phyloP scores from a whole-genome alignment of 108 stramenopile genomes.

The Chaetoceros tenuissimus region DNA sequence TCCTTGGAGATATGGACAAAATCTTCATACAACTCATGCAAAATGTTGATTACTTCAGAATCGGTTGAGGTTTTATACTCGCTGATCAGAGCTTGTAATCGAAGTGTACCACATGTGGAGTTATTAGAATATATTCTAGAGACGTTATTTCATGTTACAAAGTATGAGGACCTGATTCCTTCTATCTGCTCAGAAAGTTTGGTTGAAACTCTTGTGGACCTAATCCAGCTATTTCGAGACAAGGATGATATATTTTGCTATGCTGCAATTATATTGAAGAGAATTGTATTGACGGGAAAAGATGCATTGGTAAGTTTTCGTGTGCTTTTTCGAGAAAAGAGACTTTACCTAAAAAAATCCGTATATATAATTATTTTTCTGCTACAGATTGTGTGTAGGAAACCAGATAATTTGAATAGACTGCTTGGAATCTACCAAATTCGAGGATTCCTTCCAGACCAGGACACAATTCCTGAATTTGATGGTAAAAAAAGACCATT shows the following conservation, averaged over 20 bases:
- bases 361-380: no score
- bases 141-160: slow-evolving; percentile 67
- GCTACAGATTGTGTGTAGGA: no score
- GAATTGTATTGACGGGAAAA: slow-evolving; percentile 1
- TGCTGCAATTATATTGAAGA: slow-evolving; percentile 20
- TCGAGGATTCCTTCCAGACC: no score
- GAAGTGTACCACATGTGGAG: slow-evolving; percentile 84
- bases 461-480: no score
- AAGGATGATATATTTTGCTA: slow-evolving; percentile 55
- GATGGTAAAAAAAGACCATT: no score
- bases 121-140: slow-evolving; percentile 54
- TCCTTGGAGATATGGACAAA: slow-evolving; percentile 62
- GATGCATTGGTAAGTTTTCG: not conserved
- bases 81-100: slow-evolving; percentile 76
- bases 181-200: slow-evolving; percentile 31
- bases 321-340: no score
- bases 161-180: slow-evolving; percentile 29
- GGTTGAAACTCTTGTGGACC: slow-evolving; percentile 59
- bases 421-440: no score
- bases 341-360: no score
- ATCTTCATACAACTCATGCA: slow-evolving; percentile 56
- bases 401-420: no score
- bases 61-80: slow-evolving; percentile 60
- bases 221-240: slow-evolving; percentile 86
- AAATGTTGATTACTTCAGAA: slow-evolving; percentile 42